These are phyloP conservation scores for Ilyonectria sp. DNA, from an alignment of 2,329 filamentous ascomycete species.

Conservation along the genomic window DNA sequence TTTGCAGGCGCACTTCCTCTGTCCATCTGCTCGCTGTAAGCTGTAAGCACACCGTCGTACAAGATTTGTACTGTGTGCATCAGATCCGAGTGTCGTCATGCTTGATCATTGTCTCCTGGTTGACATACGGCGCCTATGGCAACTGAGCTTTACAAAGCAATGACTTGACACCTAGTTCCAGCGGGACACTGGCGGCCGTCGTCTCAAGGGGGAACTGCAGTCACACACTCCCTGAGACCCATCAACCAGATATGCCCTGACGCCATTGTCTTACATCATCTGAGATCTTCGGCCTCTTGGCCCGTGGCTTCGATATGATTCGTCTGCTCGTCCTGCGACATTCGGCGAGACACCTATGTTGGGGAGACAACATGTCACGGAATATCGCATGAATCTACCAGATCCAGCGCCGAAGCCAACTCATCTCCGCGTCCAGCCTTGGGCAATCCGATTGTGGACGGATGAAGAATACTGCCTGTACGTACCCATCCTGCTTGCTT, in stretches of 20 bases:
- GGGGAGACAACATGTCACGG: conserved; percentile 5
- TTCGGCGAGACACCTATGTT: background rate
- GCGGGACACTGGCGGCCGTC: background rate
- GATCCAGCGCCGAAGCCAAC: background rate
- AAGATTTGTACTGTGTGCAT: background rate
- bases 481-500: background rate
- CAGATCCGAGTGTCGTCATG: background rate
- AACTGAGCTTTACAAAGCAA: background rate
- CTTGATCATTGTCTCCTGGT: background rate
- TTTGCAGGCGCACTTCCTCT: background rate
- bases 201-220: conserved; percentile 27
- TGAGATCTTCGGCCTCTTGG: conserved; percentile 28
- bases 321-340: conserved; percentile 7
- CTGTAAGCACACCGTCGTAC: background rate
- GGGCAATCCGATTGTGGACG: background rate
- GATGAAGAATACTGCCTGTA: background rate
- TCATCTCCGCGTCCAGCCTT: background rate
- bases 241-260: conserved; percentile 32
- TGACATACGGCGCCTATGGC: background rate
- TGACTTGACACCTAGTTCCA: background rate
- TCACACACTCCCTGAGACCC: background rate
- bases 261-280: conserved; percentile 31
- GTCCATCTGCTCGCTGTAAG: background rate
- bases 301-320: background rate
- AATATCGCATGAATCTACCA: background rate